phyloP scores from a whole-genome alignment of 164 flowering plant genomes.

The Sedum album region DNA sequence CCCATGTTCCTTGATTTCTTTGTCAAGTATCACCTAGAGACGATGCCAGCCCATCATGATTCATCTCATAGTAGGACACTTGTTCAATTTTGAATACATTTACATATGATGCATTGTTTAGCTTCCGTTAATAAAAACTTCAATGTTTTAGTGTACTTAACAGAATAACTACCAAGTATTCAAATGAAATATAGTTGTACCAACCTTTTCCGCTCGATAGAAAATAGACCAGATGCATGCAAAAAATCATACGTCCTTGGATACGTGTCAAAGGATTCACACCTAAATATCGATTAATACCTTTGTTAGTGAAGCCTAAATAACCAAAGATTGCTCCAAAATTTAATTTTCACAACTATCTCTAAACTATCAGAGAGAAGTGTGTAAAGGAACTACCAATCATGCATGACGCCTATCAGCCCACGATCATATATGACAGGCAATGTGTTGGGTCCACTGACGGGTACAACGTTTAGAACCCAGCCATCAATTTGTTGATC shows the following conservation, averaged over 20 bases:
- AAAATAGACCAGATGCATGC: constrained; percentile 71
- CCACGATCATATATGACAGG: constrained; percentile 62
- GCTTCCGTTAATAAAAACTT: neutral
- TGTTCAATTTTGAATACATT: neutral
- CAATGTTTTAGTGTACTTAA: neutral
- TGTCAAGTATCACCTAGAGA: neutral
- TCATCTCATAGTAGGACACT: neutral
- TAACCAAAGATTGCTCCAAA: no score
- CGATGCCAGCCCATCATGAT: neutral
- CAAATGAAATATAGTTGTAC: neutral
- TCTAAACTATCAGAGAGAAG: neutral
- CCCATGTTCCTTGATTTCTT: neutral
- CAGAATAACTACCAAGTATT: neutral
- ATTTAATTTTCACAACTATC: neutral
- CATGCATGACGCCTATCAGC: constrained; percentile 52
- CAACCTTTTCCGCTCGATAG: constrained; percentile 65
- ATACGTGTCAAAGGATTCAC: constrained; percentile 83
- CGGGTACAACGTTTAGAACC: constrained; percentile 63
- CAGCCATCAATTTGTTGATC: constrained; percentile 35
- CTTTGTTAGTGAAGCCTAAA: no score
- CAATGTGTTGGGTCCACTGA: constrained; percentile 51
- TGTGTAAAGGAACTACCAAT: constrained; percentile 19
- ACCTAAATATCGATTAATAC: constrained; percentile 28
- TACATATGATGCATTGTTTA: neutral
- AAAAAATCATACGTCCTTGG: constrained; percentile 85